These are phyloP conservation scores for Chlamydomonas asymmetrica DNA, from an alignment of 139 green algal species.

Conservation along the genomic window DNA sequence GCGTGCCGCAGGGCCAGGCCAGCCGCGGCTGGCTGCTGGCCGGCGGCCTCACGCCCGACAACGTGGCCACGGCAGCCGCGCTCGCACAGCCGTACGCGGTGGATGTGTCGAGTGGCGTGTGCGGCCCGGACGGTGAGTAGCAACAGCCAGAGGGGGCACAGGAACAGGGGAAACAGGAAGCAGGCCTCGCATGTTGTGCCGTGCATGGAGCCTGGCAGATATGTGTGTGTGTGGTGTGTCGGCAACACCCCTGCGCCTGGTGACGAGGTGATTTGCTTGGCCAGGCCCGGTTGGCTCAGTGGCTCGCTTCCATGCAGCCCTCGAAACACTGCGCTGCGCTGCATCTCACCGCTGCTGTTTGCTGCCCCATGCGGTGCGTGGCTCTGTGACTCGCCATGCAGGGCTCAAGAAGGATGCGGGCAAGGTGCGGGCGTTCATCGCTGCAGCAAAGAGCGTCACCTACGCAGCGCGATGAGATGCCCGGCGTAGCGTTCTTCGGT, in stretches of 20 bases:
- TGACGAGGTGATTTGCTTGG: background rate
- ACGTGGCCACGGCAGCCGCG: constrained; percentile 68
- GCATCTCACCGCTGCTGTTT: background rate
- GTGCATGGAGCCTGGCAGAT: background rate
- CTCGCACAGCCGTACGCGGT: constrained; percentile 61
- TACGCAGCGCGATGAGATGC: no score
- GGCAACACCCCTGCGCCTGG: background rate
- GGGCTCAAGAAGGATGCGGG: constrained; percentile 48
- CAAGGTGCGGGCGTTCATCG: constrained; percentile 46
- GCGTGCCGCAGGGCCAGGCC: constrained; percentile 21
- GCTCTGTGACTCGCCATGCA: constrained; percentile 9
- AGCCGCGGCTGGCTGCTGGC: constrained; percentile 76
- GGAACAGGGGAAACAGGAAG: background rate
- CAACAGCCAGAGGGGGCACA: background rate
- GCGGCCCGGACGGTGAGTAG: constrained; percentile 54
- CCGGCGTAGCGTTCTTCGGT: no score
- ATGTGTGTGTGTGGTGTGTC: background rate
- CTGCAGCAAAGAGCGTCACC: constrained; percentile 22
- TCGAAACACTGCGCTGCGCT: background rate
- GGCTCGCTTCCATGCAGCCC: background rate
- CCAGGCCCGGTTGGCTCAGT: background rate
- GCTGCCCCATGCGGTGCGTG: background rate
- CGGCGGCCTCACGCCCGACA: constrained; percentile 69
- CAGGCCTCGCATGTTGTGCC: background rate
- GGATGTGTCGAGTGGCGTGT: constrained; percentile 85